Percentiles rank a stretch among this genome's conserved stretches.
Conservation (phyloP, 202 grass and related monocot genomes). For the Schoenoplectus triqueter region DNA sequence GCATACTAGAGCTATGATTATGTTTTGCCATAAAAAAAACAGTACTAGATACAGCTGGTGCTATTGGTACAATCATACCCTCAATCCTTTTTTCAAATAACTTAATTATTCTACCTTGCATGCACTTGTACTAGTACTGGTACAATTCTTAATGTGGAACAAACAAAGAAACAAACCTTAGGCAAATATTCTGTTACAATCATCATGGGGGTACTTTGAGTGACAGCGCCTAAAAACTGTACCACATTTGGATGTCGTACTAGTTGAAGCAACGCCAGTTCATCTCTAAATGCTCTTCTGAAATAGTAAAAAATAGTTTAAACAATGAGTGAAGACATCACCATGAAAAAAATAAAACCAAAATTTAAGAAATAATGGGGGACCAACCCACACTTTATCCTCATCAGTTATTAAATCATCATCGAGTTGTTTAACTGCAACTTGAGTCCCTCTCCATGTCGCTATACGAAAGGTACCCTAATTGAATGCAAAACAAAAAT, state of each 20-base stretch:
- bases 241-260: slow-evolving; percentile 98
- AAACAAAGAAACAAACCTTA: slow-evolving; percentile 60
- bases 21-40: no score
- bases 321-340: slow-evolving; percentile 42
- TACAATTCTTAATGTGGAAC: not conserved
- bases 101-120: no score
- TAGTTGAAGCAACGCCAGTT: slow-evolving; percentile 86
- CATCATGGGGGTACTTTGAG: slow-evolving; percentile 99
- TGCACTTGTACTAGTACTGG: not conserved
- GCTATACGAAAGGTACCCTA: slow-evolving; percentile 89
- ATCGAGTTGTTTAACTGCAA: slow-evolving; percentile 93
- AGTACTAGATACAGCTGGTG: no score
- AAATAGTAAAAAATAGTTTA: slow-evolving; percentile 40
- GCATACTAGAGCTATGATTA: not conserved
- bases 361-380: slow-evolving; percentile 27
- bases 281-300: slow-evolving; percentile 87
- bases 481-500: slow-evolving; percentile 38
- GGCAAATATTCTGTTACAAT: slow-evolving; percentile 98
- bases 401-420: slow-evolving; percentile 78
- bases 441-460: slow-evolving; percentile 85
- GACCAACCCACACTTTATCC: slow-evolving; percentile 94
- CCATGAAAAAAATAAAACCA: not conserved
- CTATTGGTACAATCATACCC: no score
- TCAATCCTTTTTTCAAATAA: no score
- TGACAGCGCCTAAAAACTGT: slow-evolving; percentile 96